These are phyloP conservation scores for Trametes hirsuta DNA, from an alignment of 1,284 basidiomycete genomes.

Conservation along the genomic window DNA sequence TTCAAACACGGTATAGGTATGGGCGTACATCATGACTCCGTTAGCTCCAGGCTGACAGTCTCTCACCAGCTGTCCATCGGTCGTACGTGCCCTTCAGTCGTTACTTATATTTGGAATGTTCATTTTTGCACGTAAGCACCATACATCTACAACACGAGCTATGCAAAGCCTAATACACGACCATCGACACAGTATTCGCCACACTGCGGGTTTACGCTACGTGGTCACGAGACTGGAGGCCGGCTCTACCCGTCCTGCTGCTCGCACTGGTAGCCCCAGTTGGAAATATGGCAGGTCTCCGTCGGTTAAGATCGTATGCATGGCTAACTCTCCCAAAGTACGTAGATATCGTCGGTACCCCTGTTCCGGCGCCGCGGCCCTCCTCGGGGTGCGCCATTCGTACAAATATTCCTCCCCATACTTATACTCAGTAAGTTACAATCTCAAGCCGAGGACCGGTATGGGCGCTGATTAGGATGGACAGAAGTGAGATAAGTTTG, in stretches of 20 bases:
- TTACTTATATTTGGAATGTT: conserved; percentile 2
- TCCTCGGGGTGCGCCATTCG: conserved; percentile 24
- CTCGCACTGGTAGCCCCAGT: conserved; percentile 21
- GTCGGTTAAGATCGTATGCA: background rate
- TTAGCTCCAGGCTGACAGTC: background rate
- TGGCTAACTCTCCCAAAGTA: conserved; percentile 7
- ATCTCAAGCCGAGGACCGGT: background rate
- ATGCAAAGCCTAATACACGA: background rate
- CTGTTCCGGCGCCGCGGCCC: conserved; percentile 20
- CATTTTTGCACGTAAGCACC: conserved; percentile 7
- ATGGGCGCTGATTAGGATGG: too few species aligned
- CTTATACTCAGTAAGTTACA: conserved; percentile 16
- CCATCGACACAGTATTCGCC: conserved; percentile 4
- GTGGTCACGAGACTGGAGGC: conserved; percentile 19
- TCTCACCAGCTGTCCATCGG: conserved; percentile 5
- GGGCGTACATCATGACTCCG: background rate
- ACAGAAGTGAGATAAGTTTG: too few species aligned
- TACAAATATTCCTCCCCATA: background rate
- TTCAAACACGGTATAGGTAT: conserved; percentile 11
- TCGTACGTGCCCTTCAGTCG: conserved; percentile 12
- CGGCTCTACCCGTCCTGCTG: conserved; percentile 10
- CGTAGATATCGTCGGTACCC: conserved; percentile 7
- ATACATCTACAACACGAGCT: background rate
- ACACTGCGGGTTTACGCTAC: conserved; percentile 15
- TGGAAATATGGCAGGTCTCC: conserved; percentile 13